These are phyloP conservation scores for Phialocephala subalpina DNA, from an alignment of 2,329 filamentous ascomycete genomes.

Conservation along the genomic window DNA sequence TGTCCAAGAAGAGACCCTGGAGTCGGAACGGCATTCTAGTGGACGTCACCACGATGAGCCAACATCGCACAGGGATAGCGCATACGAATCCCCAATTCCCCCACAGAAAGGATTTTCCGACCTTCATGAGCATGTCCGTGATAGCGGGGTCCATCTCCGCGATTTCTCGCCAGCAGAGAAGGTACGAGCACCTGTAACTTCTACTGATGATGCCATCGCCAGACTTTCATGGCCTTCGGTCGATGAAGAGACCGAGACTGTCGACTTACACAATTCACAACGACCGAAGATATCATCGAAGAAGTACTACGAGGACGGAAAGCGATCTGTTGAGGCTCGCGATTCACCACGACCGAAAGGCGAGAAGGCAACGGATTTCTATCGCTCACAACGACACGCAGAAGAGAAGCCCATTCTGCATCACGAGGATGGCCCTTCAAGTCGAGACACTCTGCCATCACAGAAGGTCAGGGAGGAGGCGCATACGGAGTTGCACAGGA, in stretches of 20 bases:
- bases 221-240: conserved; percentile 49
- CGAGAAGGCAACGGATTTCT: conserved; percentile 31
- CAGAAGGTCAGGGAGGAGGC: conserved; percentile 28
- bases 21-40: conserved; percentile 25
- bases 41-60: conserved; percentile 18
- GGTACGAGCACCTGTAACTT: conserved; percentile 39
- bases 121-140: conserved; percentile 44
- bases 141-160: conserved; percentile 65
- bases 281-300: conserved; percentile 29
- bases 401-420: conserved; percentile 21
- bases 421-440: conserved; percentile 25
- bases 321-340: conserved; percentile 21
- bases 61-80: conserved; percentile 57
- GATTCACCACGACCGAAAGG: conserved; percentile 26
- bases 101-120: conserved; percentile 42
- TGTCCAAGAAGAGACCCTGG: conserved; percentile 39
- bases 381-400: conserved; percentile 23
- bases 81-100: conserved; percentile 55
- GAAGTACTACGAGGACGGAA: conserved; percentile 27
- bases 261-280: conserved; percentile 48
- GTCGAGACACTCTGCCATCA: conserved; percentile 27
- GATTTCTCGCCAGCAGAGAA: conserved; percentile 49
- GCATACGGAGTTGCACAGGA: conserved; percentile 34
- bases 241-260: conserved; percentile 54
- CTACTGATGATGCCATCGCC: conserved; percentile 45